phyloP scores from a whole-genome alignment of 208 protist species.

The Phytomonas serpens region DNA sequence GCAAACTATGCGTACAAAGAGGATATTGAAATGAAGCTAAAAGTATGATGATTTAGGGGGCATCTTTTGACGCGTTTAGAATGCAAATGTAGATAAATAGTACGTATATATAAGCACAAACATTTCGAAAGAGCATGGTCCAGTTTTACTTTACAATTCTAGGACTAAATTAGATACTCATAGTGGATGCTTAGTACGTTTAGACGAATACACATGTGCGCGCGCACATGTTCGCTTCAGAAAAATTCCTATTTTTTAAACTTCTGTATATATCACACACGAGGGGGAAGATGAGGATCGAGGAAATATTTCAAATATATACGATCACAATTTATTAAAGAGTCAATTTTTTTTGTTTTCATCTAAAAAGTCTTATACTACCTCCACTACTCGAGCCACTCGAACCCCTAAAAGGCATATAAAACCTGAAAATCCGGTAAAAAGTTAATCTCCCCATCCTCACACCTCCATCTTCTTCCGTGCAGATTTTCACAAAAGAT shows the following conservation, averaged over 20 bases:
- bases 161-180: neutral
- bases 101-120: neutral
- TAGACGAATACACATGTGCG: neutral
- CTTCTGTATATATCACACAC: neutral
- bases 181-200: neutral
- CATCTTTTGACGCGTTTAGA: neutral
- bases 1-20: neutral
- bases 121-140: neutral
- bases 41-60: neutral
- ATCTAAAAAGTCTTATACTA: neutral
- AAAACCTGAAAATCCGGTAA: neutral
- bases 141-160: neutral
- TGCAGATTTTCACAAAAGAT: neutral
- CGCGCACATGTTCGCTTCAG: neutral
- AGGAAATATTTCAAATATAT: neutral
- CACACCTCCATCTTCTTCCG: neutral
- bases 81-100: neutral
- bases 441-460: neutral
- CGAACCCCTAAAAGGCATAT: neutral
- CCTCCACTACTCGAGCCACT: neutral
- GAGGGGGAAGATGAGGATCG: neutral
- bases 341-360: slow-evolving; percentile 1
- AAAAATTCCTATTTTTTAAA: neutral
- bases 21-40: neutral
- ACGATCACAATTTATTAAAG: slow-evolving; percentile 6